These are phyloP conservation scores for Cryptococcus maquisensis DNA, from an alignment of 1,284 basidiomycete genomes.

Conservation along the genomic window DNA sequence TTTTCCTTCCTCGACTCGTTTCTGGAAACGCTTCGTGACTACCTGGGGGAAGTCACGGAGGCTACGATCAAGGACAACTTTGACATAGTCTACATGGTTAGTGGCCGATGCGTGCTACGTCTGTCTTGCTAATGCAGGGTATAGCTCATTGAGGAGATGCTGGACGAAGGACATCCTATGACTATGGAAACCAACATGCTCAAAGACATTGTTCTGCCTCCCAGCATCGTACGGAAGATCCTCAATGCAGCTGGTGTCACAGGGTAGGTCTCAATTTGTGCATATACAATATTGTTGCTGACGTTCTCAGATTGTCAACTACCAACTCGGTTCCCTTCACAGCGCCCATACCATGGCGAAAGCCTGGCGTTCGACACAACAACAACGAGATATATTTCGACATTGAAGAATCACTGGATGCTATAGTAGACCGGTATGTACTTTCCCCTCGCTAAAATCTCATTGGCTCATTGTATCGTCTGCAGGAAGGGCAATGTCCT, in stretches of 20 bases:
- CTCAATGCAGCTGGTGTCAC: slow-evolving; percentile 60
- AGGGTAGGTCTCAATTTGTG: slow-evolving; percentile 40
- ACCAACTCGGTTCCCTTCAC: slow-evolving; percentile 67
- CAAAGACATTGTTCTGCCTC: slow-evolving; percentile 85
- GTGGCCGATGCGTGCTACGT: slow-evolving; percentile 9
- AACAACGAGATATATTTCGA: slow-evolving; percentile 95
- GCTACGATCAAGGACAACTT: slow-evolving; percentile 86
- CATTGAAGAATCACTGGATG: slow-evolving; percentile 75
- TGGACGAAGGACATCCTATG: slow-evolving; percentile 88
- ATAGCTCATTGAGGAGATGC: slow-evolving; percentile 88
- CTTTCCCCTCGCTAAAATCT: not conserved
- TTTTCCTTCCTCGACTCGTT: slow-evolving; percentile 85
- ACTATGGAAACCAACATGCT: slow-evolving; percentile 91
- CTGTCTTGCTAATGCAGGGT: not conserved
- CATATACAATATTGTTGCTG: not conserved
- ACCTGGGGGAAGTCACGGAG: slow-evolving; percentile 70
- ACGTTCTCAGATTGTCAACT: slow-evolving; percentile 41
- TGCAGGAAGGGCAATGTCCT: slow-evolving; percentile 69
- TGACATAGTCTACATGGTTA: slow-evolving; percentile 88
- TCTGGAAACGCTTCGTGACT: slow-evolving; percentile 75
- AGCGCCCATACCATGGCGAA: slow-evolving; percentile 91
- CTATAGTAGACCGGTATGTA: slow-evolving; percentile 73
- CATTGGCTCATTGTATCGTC: not conserved
- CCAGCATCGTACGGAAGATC: slow-evolving; percentile 75
- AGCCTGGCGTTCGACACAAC: slow-evolving; percentile 74